Evolutionary conservation across 257 asterid genomes (phyloP).

Genomic region (Cynanchum wilfordii): DNA sequence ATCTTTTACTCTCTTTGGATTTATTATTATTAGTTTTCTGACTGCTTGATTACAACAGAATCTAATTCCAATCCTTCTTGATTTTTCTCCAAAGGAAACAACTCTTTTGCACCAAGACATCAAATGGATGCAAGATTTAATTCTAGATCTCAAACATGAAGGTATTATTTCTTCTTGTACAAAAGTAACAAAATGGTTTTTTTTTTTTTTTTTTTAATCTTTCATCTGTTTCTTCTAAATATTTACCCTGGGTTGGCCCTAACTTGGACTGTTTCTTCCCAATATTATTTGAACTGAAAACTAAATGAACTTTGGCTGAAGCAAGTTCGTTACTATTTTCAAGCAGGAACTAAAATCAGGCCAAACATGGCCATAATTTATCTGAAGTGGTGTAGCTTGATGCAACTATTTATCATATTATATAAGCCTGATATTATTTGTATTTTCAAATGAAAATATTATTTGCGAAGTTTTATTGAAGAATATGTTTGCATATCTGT

Average conservation of each 20-base stretch:
- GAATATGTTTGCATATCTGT: too few relatives aligned
- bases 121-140: constrained; percentile 46
- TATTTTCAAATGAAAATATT: too few relatives aligned
- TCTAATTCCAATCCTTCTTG: not conserved
- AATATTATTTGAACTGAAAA: too few relatives aligned
- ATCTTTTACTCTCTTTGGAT: not conserved
- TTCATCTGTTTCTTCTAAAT: not conserved
- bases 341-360: too few relatives aligned
- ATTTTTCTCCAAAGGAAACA: constrained; percentile 49
- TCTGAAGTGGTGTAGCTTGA: too few relatives aligned
- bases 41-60: not conserved
- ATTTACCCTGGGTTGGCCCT: not conserved
- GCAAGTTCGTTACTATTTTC: too few relatives aligned
- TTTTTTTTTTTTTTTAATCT: not conserved
- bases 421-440: too few relatives aligned
- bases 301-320: too few relatives aligned
- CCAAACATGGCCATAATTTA: too few relatives aligned
- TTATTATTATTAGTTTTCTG: not conserved
- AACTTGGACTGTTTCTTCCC: not conserved
- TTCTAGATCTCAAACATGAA: constrained; percentile 59
- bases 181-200: not conserved
- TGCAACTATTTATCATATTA: too few relatives aligned
- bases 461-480: too few relatives aligned
- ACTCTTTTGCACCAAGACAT: constrained; percentile 69
- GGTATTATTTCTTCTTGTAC: constrained; percentile 31